These are phyloP conservation scores for Malus sieversii DNA, from an alignment of 306 rosid genomes.

Conservation along the genomic window DNA sequence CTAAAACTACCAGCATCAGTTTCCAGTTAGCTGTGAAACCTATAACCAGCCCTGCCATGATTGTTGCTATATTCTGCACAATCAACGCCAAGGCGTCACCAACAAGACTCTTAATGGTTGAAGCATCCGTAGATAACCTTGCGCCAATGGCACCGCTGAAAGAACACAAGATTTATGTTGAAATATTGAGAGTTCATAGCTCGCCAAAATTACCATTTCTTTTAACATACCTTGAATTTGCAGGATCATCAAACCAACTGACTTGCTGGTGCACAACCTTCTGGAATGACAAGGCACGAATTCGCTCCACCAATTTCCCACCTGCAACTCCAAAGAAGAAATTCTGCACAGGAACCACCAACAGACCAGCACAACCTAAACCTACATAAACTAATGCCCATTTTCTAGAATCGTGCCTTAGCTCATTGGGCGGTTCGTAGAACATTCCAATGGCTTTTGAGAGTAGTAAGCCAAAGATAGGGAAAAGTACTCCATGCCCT, in stretches of 20 bases:
- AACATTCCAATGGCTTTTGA: slow-evolving; percentile 58
- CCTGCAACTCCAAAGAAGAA: slow-evolving; percentile 75
- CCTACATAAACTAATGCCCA: slow-evolving; percentile 59
- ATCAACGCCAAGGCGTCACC: slow-evolving; percentile 70
- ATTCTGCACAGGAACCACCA: slow-evolving; percentile 37
- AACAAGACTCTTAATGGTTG: slow-evolving; percentile 59
- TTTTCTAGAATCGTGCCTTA: slow-evolving; percentile 44
- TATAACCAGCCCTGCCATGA: slow-evolving; percentile 53
- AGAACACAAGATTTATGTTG: neutral
- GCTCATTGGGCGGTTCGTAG: slow-evolving; percentile 46
- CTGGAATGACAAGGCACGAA: slow-evolving; percentile 64
- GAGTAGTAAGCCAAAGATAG: slow-evolving; percentile 63
- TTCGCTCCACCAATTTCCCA: slow-evolving; percentile 62
- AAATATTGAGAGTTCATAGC: neutral
- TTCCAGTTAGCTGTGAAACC: slow-evolving; percentile 84
- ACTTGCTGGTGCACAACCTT: slow-evolving; percentile 80
- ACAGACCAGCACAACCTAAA: slow-evolving; percentile 39
- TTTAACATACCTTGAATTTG: slow-evolving; percentile 63
- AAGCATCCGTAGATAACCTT: slow-evolving; percentile 80
- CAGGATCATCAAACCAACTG: slow-evolving; percentile 83
- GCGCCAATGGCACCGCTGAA: slow-evolving; percentile 80
- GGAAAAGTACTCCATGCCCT: slow-evolving; percentile 54
- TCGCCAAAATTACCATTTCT: no score
- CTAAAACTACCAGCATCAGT: slow-evolving; percentile 46
- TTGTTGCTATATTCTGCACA: slow-evolving; percentile 57